Evolutionary conservation across 495 filamentous ascomycete species (phyloP), one percentile per base, ranked within the genome.

Genomic region (Parathielavia appendiculata): DNA sequence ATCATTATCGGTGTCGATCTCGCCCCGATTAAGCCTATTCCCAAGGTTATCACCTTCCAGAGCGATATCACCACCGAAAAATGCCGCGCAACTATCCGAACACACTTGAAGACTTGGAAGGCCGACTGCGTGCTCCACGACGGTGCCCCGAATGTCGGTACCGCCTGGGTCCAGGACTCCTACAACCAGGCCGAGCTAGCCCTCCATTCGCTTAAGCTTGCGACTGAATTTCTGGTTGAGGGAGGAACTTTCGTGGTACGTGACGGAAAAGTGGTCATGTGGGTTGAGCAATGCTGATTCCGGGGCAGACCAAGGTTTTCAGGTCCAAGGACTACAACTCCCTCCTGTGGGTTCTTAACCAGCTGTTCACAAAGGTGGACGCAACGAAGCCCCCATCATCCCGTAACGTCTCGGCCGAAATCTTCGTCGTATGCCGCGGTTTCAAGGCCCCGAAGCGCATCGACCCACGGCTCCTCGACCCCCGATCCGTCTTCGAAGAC

Each of bases 1-100:
- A 80, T 97, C 54, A 96, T 99, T 63, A 79, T 99, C 61, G 93
- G 90, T 68, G 91, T 97, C 69, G 93, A 99, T 80, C 80, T 99
- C 13, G 81, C 91, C 6, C 95, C 93, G 8, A 99, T 99, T 71
- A 97, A 97, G 65, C 80, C 95, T 2, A 97, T 99, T 59, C 89
- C 93, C 43, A 86, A 86, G 73, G 86, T 87, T 60, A 97, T 96
- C 55, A 88, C 88, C 50, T 97, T 99, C 79, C 93, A 99, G 72
- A 88, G 87, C 77, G 93, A 99, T 74, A 99, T 99, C 69, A 97
- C 93, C 0, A 95, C 90, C 45, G 92, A 97, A 62, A 96, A 96
- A 71, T 97, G 93, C 70, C 83, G 92, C 51, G 84, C 91, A n/a
- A 96, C 88, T 2, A 89, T 99, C 51, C 77, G 91, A 61, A 80